Conservation (phyloP, 352 stramenopile genomes). For the Pythium coloratum region DNA sequence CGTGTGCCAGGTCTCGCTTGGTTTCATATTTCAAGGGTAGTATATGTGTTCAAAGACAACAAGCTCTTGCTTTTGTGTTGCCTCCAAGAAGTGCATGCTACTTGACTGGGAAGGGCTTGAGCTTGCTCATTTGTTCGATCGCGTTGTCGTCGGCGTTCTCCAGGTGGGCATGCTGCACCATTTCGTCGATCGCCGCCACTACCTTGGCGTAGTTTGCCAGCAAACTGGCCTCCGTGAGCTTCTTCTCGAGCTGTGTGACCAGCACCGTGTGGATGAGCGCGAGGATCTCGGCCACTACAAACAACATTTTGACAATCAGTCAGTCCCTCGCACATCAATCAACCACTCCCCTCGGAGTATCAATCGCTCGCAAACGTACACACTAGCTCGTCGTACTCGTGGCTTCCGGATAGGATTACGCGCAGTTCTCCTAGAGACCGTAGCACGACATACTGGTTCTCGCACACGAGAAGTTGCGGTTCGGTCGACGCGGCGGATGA, state of each 20-base stretch:
- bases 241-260: conserved; percentile 65
- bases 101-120: conserved; percentile 48
- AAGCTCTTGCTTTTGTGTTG: neutral
- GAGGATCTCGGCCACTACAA: conserved; percentile 61
- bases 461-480: conserved; percentile 48
- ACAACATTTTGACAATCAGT: conserved; percentile 1
- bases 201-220: conserved; percentile 65
- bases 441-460: conserved; percentile 60
- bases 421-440: conserved; percentile 59
- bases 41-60: neutral
- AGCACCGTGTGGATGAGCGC: conserved; percentile 47
- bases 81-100: conserved; percentile 6
- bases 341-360: neutral
- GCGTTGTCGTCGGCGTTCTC: conserved; percentile 49
- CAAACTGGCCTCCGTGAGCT: conserved; percentile 57
- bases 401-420: conserved; percentile 55
- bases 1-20: neutral
- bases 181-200: conserved; percentile 64
- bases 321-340: neutral
- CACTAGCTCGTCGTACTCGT: conserved; percentile 75
- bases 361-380: conserved; percentile 35
- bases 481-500: conserved; percentile 27
- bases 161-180: conserved; percentile 60
- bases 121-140: conserved; percentile 59
- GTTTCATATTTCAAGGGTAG: neutral